Base-by-base conservation (phyloP, 495 filamentous ascomycete species). In the Penicillium longicatenatum region DNA sequence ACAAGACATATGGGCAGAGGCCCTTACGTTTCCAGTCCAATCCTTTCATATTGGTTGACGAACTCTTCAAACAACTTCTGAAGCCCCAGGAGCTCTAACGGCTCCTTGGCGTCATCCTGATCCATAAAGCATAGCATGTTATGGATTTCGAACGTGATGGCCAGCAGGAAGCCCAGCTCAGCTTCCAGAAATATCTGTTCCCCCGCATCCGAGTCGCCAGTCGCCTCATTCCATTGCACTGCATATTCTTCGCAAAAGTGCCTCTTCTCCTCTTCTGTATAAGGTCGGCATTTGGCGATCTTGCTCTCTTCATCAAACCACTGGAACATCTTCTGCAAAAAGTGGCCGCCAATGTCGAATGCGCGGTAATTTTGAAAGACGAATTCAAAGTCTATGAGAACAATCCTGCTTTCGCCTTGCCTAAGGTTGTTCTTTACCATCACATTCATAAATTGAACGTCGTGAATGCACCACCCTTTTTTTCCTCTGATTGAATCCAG, bases 281-380 rank as follows among this genome's bases (percentile, higher is more conserved):
- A 72, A 39, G 56, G 54, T 47, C 67, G 57, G 56, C 69, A 72
- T 12, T 55, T 42, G 2, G 65, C 69, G 14, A 70, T 69, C 48
- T 54, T 70, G 58, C 35, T 65, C 50, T 70, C 67, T 21, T 68
- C 55, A 20, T 70, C 67, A 57, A 70, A 70, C 69, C 69, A 72
- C 24, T 66, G 63, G 60, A 72, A 72, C 62, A 70, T 68, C 57
- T 72, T 72, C 39, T 72, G 69, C 69, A 72, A 63, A 37, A 72
- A 72, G 47, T 72, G 69, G 33, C 69, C 69, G 26, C 69, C 69
- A 17, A 72, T 66, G 24, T 72, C 69, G 49, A 72, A 68, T 2
- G 67, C 69, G 56, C 69, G 65, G 50, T 66, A 72, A 22, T 72
- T 72, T 31, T 48, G 62, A 42, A 70, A 59, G 19, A 68, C 69